A percentile compares a stretch with the other conserved stretches of the same genome.
phyloP scores from a whole-genome alignment of 768 basidiomycete genomes.

The Collybia nuda region DNA sequence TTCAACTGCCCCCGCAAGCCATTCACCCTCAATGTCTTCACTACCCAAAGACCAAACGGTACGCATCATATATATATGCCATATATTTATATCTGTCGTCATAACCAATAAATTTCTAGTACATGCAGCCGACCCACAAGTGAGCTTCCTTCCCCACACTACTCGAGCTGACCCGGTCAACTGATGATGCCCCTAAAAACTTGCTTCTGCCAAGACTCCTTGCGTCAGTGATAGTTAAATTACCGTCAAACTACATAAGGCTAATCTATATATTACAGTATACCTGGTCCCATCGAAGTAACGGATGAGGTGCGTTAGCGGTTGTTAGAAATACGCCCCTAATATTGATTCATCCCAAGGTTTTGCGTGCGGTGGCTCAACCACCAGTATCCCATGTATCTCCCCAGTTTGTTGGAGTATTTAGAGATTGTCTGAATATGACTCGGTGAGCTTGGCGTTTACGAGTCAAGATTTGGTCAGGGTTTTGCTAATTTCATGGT shows the following conservation, averaged over 20 bases:
- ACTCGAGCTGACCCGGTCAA: background rate
- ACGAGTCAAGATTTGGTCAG: background rate
- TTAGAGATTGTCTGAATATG: constrained; percentile 78
- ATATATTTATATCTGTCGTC: no score
- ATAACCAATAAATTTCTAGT: no score
- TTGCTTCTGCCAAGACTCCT: constrained; percentile 10
- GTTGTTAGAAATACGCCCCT: background rate
- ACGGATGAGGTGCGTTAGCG: constrained; percentile 24
- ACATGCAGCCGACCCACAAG: constrained; percentile 7
- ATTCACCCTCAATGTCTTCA: no score
- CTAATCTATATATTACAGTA: constrained; percentile 26
- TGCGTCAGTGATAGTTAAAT: constrained; percentile 11
- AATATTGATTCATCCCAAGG: constrained; percentile 31
- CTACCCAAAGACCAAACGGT: no score
- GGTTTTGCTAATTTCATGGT: background rate
- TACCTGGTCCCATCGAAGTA: constrained; percentile 54
- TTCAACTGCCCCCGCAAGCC: no score
- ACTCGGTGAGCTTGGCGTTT: constrained; percentile 43
- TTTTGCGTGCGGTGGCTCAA: constrained; percentile 81
- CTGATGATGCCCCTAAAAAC: background rate
- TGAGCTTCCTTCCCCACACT: constrained; percentile 3
- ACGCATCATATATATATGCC: no score
- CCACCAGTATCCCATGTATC: constrained; percentile 80
- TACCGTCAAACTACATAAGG: background rate
- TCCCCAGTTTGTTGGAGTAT: constrained; percentile 77